These are phyloP conservation scores for Podila verticillata DNA, from an alignment of 192 early-diverging fungal species.

Conservation along the genomic window DNA sequence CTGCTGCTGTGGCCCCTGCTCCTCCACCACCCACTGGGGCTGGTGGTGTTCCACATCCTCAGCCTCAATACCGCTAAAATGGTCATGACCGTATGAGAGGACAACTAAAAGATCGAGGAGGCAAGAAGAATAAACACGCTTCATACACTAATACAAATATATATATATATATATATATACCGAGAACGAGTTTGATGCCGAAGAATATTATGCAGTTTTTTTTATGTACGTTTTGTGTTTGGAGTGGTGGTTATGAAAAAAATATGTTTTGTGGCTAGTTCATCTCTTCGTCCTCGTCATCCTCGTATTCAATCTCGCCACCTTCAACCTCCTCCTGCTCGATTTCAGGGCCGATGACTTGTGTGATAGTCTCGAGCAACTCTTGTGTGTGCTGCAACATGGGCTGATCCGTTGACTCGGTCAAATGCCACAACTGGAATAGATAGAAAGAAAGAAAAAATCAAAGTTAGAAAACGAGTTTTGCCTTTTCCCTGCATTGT, in stretches of 20 bases:
- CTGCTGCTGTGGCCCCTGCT: conserved; percentile 7
- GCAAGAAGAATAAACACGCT: too few relatives aligned
- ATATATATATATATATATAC: too few relatives aligned
- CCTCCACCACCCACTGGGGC: conserved; percentile 4
- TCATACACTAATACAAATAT: too few relatives aligned
- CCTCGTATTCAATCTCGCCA: conserved; percentile 53
- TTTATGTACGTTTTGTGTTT: neutral
- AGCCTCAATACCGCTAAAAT: neutral
- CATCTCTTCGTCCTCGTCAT: conserved; percentile 67
- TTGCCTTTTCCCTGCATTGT: too few relatives aligned
- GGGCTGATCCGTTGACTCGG: conserved; percentile 73
- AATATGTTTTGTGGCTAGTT: conserved; percentile 12
- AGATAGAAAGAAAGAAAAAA: neutral
- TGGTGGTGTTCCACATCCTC: neutral
- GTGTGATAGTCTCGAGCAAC: conserved; percentile 68
- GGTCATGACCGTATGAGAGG: too few relatives aligned
- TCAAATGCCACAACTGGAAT: conserved; percentile 65
- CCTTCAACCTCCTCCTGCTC: conserved; percentile 60
- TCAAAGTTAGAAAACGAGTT: neutral
- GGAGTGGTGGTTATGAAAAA: neutral
- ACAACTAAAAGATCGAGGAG: too few relatives aligned
- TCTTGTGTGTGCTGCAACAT: conserved; percentile 77
- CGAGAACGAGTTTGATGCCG: neutral
- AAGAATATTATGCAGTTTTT: neutral
- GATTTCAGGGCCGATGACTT: conserved; percentile 61